Base-by-base conservation (phyloP, 768 basidiomycete genomes). In the Termitomyces sp. region DNA sequence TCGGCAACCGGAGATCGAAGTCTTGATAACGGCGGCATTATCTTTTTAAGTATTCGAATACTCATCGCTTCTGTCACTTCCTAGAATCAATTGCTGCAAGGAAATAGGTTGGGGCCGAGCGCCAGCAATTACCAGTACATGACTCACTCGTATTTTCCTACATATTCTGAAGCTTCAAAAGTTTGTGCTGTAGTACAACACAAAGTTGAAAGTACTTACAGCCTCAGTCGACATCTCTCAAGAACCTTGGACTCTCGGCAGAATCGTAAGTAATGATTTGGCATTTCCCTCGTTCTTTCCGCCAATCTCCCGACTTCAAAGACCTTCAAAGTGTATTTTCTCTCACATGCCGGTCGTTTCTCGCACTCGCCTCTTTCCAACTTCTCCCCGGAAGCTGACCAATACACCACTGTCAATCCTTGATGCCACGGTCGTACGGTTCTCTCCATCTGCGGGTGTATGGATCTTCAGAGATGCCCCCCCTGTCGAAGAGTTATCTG, bases 371-470 rank as follows among this genome's bases (percentile, higher is more conserved):
- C 53, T 61, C 4, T 55, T 61, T 35, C 56, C 58, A 12, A 22
- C 13, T 41, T 48, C 39, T 29, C n/a, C 41, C 43, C 50, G 41
- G 18, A 49, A 57, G 20, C 33, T 31, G 12, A 42, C 50, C 27
- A 22, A 43, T 22, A 52, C 51, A 18, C 50, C 65, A 10, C 58
- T 72, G 11, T 71, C 71, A 7, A 68, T 70, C 22, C 49, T 72
- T 22, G 71, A 72, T 38, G 56, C 63, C 20, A 62, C 60, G 10
- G 67, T 68, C 16, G 51, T 63, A 5, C 63, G 61, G 25, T 70
- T 66, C 32, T 38, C 62, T 2, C 56, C 67, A 15, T 56, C 69
- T 6, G 61, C 63, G 42, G 70, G 65, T 9, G 43, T 63, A 38
- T 71, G 69, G 70, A 44, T 68, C 3, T 71, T 62, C 55, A 58